Evolutionary conservation across 2,329 filamentous ascomycete genomes (phyloP), one percentile per base, ranked within the genome.

Genomic region (Clonostachys chloroleuca): DNA sequence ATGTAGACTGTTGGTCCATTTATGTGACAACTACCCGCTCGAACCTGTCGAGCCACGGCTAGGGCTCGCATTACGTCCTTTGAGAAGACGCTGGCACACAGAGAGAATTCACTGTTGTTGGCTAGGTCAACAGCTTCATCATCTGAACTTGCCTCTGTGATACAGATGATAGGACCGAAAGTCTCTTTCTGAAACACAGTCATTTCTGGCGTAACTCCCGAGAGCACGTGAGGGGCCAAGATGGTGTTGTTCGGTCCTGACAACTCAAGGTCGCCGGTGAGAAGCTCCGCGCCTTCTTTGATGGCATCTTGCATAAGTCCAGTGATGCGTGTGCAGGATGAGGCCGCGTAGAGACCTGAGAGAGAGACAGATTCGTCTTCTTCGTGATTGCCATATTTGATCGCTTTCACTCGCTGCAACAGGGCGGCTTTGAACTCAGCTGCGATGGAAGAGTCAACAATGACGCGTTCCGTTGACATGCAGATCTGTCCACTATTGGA

Each of bases 41-140:
- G 72, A 43, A 82, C 74, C 50, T 70, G 65, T 54, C 66, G 73
- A 5, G 78, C 76, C 33, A 83, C 64, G 16, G 72, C 67, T 45
- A 82, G 51, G 1, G 74, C 79, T 6, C 67, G 66, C 54, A 73
- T 68, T 45, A 87, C 63, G 57, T 84, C 77, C 56, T 76, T 69
- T 0, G 84, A 87, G 59, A 86, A 88, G 6, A 89, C 74, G 1
- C 83, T 76, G 3, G 77, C 77, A 5, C 75, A 72, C 8, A 89
- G 76, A 5, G 85, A 85, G 58, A 86, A 88, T 37, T 86, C 81
- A 5, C 82, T 87, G 54, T 87, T 81, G 56, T 89, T 88, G 16
- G 84, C 83, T 24, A 86, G 66, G 39, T 72, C 70, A 30, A 88
- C 62, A 0, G 83, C 84, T 50, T 86, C 79, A n/a, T 85, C 82